These are phyloP conservation scores for Pythium aristosporum DNA, from an alignment of 352 stramenopile genomes.

Conservation along the genomic window DNA sequence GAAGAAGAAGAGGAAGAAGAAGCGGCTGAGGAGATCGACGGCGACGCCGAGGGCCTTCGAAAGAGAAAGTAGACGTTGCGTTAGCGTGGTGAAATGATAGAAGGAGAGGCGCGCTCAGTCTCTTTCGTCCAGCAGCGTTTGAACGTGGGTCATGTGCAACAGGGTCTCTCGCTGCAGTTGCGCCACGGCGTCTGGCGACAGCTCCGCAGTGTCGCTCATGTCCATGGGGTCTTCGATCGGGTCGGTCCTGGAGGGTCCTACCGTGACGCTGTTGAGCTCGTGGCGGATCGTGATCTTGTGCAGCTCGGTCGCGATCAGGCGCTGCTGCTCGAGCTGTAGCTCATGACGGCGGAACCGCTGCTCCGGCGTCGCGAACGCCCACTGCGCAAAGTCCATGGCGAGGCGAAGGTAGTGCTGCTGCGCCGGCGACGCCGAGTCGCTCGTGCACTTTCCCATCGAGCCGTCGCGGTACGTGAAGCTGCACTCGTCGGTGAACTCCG, in stretches of 20 bases:
- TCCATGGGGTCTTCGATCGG: too few species aligned
- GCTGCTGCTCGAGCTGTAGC: slow-evolving; percentile 16
- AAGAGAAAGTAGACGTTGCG: slow-evolving; percentile 59
- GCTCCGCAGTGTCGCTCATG: background rate
- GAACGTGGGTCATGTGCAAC: slow-evolving; percentile 51
- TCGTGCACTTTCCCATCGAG: slow-evolving; percentile 33
- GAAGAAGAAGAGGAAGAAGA: slow-evolving; percentile 4
- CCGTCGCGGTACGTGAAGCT: slow-evolving; percentile 58
- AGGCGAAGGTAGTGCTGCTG: slow-evolving; percentile 53
- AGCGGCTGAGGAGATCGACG: slow-evolving; percentile 10
- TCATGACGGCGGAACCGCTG: slow-evolving; percentile 46
- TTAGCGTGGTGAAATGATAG: slow-evolving; percentile 12
- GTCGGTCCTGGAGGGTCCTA: background rate
- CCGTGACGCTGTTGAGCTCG: background rate
- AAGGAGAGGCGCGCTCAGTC: slow-evolving; percentile 11
- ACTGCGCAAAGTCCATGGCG: slow-evolving; percentile 61
- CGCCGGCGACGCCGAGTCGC: slow-evolving; percentile 34
- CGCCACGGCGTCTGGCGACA: slow-evolving; percentile 25
- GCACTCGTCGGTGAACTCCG: slow-evolving; percentile 31
- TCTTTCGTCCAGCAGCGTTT: slow-evolving; percentile 26
- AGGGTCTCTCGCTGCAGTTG: slow-evolving; percentile 51
- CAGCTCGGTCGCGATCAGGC: slow-evolving; percentile 17
- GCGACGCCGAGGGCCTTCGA: slow-evolving; percentile 41
- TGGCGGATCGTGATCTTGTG: slow-evolving; percentile 26
- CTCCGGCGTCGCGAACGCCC: slow-evolving; percentile 56